These are phyloP conservation scores for Ophiostoma sp. DNA, from an alignment of 2,329 filamentous ascomycete genomes.

Conservation along the genomic window DNA sequence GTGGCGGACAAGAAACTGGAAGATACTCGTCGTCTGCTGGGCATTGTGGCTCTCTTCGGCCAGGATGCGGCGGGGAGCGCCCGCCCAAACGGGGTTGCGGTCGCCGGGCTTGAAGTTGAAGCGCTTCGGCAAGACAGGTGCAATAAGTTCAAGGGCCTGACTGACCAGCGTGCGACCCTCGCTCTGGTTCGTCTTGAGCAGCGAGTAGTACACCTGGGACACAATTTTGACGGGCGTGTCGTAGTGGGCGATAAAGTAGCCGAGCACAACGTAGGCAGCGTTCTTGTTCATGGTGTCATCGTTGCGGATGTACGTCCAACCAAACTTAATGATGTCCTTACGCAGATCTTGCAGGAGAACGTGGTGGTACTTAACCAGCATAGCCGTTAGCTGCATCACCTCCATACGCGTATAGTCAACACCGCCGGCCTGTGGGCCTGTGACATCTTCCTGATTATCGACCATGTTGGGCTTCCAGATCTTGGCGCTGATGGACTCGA, in stretches of 20 bases:
- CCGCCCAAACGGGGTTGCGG: slow-evolving; percentile 73
- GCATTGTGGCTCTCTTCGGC: slow-evolving; percentile 92
- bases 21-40: slow-evolving; percentile 94
- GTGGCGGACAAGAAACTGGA: slow-evolving; percentile 91
- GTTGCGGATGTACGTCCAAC: slow-evolving; percentile 96
- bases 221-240: slow-evolving; percentile 96
- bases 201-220: slow-evolving; percentile 85
- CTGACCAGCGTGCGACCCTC: slow-evolving; percentile 89
- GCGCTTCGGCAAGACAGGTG: slow-evolving; percentile 85
- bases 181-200: slow-evolving; percentile 89
- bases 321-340: slow-evolving; percentile 98
- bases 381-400: slow-evolving; percentile 85
- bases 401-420: slow-evolving; percentile 97
- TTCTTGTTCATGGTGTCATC: slow-evolving; percentile 99
- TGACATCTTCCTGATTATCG: slow-evolving; percentile 69
- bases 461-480: slow-evolving; percentile 88
- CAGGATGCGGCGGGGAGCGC: slow-evolving; percentile 82
- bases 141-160: slow-evolving; percentile 88
- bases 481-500: slow-evolving; percentile 83
- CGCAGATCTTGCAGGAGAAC: slow-evolving; percentile 81
- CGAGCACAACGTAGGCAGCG: slow-evolving; percentile 92
- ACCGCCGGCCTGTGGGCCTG: slow-evolving; percentile 69
- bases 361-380: slow-evolving; percentile 93
- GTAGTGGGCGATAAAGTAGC: slow-evolving; percentile 95
- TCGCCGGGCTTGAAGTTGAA: slow-evolving; percentile 69